phyloP scores from a whole-genome alignment of 1,284 basidiomycete species.

The Paramarasmius palmivorus region DNA sequence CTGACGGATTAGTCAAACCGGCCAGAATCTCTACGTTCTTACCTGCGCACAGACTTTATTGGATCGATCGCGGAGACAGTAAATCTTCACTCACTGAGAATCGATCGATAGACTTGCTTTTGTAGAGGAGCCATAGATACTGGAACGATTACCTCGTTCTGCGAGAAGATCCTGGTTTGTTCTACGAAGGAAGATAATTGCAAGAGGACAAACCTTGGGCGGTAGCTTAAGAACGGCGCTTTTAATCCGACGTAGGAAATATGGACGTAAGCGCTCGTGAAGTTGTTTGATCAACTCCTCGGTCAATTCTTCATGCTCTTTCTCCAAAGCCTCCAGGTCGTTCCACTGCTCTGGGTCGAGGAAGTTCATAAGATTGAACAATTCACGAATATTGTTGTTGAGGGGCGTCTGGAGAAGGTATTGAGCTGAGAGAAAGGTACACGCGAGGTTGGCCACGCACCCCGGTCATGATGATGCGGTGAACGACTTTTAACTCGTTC shows the following conservation, averaged over 20 bases:
- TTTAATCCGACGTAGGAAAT: constrained; percentile 92
- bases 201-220: constrained; percentile 72
- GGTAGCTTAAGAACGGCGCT: constrained; percentile 91
- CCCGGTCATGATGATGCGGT: constrained; percentile 92
- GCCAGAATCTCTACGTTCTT: constrained; percentile 69
- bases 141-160: constrained; percentile 92
- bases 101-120: constrained; percentile 85
- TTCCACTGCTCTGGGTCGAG: constrained; percentile 78
- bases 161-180: constrained; percentile 16
- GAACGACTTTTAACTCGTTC: constrained; percentile 75
- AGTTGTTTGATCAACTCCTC: constrained; percentile 80
- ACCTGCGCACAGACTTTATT: constrained; percentile 38
- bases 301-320: constrained; percentile 72
- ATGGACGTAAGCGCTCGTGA: constrained; percentile 80
- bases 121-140: constrained; percentile 89
- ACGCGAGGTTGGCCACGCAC: constrained; percentile 36
- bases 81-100: constrained; percentile 56
- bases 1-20: constrained; percentile 48
- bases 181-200: constrained; percentile 7
- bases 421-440: background rate
- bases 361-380: constrained; percentile 96
- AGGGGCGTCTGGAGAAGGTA: constrained; percentile 76
- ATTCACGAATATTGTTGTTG: constrained; percentile 94
- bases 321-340: constrained; percentile 71
- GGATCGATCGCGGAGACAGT: constrained; percentile 10